Conservation (phyloP, 306 rosid genomes). For the Alnus rubra region DNA sequence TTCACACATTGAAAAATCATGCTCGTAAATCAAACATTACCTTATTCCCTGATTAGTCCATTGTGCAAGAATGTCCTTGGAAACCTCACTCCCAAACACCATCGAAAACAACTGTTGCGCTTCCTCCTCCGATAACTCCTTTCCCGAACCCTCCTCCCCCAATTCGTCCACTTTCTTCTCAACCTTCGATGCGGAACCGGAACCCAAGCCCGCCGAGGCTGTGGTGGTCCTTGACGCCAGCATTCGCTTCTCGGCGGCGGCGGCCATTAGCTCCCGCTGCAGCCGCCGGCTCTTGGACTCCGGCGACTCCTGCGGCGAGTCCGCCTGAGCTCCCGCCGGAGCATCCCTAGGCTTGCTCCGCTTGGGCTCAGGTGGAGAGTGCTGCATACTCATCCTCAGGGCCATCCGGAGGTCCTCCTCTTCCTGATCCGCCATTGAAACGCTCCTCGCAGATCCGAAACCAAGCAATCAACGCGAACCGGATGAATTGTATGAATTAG, state of each 20-base stretch:
- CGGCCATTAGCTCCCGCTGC: slow-evolving; percentile 92
- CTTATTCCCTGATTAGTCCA: slow-evolving; percentile 99
- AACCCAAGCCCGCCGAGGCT: slow-evolving; percentile 12
- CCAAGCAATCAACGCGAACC: slow-evolving; percentile 25
- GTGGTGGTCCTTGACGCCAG: slow-evolving; percentile 30
- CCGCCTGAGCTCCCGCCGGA: slow-evolving; percentile 42
- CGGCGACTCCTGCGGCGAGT: slow-evolving; percentile 55
- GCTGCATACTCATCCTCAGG: slow-evolving; percentile 89
- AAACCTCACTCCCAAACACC: slow-evolving; percentile 82
- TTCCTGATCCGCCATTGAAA: slow-evolving; percentile 85
- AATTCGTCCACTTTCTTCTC: slow-evolving; percentile 41
- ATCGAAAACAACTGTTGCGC: slow-evolving; percentile 71
- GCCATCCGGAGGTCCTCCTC: slow-evolving; percentile 89
- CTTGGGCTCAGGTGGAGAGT: slow-evolving; percentile 80
- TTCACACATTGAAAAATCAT: not conserved
- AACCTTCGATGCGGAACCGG: slow-evolving; percentile 30
- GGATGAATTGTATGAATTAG: slow-evolving; percentile 19
- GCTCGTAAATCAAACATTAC: slow-evolving; percentile 31
- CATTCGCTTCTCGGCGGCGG: slow-evolving; percentile 95
- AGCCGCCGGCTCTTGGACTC: slow-evolving; percentile 61
- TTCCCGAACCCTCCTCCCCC: slow-evolving; percentile 46
- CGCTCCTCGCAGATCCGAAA: slow-evolving; percentile 37
- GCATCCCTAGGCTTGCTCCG: slow-evolving; percentile 80
- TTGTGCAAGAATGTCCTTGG: slow-evolving; percentile 79
- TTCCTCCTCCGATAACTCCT: slow-evolving; percentile 53